phyloP scores from a whole-genome alignment of 2,329 filamentous ascomycete genomes.

The Neonectria coccinea region DNA sequence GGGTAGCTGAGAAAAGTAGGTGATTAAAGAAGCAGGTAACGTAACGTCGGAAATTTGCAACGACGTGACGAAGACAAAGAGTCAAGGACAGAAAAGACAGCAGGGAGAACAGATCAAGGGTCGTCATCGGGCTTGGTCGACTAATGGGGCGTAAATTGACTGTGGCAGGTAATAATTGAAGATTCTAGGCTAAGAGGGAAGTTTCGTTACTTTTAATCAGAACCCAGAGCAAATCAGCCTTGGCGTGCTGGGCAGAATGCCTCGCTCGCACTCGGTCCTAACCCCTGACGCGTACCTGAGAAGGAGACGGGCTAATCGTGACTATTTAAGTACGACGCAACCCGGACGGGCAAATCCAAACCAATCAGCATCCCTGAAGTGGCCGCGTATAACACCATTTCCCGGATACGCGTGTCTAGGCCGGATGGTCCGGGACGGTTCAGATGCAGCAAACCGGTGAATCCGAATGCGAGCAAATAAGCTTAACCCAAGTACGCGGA shows the following conservation, averaged over 20 bases:
- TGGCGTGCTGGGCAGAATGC: neutral
- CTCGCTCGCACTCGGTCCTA: neutral
- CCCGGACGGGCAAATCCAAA: neutral
- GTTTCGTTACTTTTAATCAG: neutral
- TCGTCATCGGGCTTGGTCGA: neutral
- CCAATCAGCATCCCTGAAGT: neutral
- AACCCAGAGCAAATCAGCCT: neutral
- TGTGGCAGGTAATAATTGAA: neutral
- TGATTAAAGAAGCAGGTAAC: neutral
- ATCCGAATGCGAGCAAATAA: neutral
- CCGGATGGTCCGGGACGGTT: neutral
- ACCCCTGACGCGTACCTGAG: neutral
- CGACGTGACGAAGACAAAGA: neutral
- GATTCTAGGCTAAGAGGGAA: neutral
- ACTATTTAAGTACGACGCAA: neutral
- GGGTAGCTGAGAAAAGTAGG: neutral
- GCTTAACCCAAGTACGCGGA: neutral
- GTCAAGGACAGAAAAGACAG: neutral
- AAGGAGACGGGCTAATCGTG: neutral
- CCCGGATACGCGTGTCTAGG: neutral
- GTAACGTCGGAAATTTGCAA: neutral
- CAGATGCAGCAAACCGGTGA: neutral
- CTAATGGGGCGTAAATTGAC: neutral
- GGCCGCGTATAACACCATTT: neutral
- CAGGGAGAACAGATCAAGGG: neutral